phyloP scores from a whole-genome alignment of 805 yeast species.

The Hanseniaspora mollemarum region DNA sequence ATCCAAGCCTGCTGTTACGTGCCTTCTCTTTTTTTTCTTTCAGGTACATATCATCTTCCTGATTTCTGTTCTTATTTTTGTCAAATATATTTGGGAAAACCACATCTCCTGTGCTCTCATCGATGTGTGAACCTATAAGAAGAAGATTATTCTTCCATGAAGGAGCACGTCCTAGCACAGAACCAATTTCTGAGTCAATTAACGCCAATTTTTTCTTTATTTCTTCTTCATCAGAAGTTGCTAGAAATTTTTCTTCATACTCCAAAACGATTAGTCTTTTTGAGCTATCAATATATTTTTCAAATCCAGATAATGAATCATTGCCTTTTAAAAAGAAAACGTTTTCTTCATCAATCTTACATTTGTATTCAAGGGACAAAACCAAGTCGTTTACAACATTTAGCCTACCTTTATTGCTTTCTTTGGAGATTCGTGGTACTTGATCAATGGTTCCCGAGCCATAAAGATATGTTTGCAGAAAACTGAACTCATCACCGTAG shows the following conservation, averaged over 20 bases:
- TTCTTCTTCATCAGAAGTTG: conserved; percentile 23
- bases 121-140: conserved; percentile 21
- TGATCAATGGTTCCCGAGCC: conserved; percentile 12
- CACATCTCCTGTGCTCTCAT: conserved; percentile 26
- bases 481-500: neutral
- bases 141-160: conserved; percentile 40
- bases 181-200: conserved; percentile 25
- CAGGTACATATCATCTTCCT: conserved; percentile 45
- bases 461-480: neutral
- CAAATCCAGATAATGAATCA: conserved; percentile 35
- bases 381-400: conserved; percentile 5
- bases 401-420: neutral
- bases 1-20: conserved; percentile 14
- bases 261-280: conserved; percentile 53
- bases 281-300: conserved; percentile 51
- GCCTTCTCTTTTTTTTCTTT: conserved; percentile 23
- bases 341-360: conserved; percentile 22
- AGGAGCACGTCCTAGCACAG: conserved; percentile 56
- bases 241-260: conserved; percentile 37
- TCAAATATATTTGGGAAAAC: conserved; percentile 48
- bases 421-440: neutral
- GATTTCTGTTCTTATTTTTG: conserved; percentile 40
- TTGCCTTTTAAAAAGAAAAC: conserved; percentile 23
- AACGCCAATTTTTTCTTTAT: neutral
- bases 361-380: conserved; percentile 18